Evolutionary conservation across 2,329 filamentous ascomycete species (phyloP).

Genomic region (Plectosphaerella cucumerina): DNA sequence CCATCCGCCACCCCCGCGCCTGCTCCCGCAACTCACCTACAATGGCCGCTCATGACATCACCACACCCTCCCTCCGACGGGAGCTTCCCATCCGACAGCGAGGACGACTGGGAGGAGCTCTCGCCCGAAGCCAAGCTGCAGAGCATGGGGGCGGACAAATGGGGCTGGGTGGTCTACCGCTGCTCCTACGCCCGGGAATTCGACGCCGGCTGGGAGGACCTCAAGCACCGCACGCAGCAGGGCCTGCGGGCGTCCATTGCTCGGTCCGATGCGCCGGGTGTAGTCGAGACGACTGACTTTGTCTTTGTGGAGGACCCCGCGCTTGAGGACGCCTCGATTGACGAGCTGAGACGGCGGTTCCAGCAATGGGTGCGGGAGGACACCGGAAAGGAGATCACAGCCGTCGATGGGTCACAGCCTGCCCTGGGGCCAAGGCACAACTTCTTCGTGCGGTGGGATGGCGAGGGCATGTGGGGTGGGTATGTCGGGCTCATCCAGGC

Average conservation of each 20-base stretch:
- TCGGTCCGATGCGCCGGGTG: slow-evolving; percentile 8
- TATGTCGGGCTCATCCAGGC: background rate
- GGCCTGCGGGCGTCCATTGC: background rate
- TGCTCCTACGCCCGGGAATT: background rate
- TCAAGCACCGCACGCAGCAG: background rate
- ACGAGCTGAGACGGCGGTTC: slow-evolving; percentile 9
- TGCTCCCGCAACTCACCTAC: too few relatives aligned
- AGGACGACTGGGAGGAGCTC: background rate
- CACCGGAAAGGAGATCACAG: background rate
- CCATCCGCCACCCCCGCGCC: too few relatives aligned
- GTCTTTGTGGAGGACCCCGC: slow-evolving; percentile 11
- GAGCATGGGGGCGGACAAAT: background rate
- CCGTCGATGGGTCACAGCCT: background rate
- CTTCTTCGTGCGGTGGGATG: slow-evolving; percentile 12
- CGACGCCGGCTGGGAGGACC: background rate
- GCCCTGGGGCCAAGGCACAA: slow-evolving; percentile 6
- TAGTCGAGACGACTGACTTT: slow-evolving; percentile 10
- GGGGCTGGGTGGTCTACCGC: background rate
- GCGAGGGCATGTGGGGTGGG: background rate
- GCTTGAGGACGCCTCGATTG: slow-evolving; percentile 12
- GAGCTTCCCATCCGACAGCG: background rate
- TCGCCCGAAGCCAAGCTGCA: background rate
- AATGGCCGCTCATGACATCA: too few relatives aligned
- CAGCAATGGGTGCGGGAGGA: slow-evolving; percentile 5
- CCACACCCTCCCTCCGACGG: too few relatives aligned